Evolutionary conservation across 306 rosid genomes (phyloP).

Genomic region (Crotalaria pallida): DNA sequence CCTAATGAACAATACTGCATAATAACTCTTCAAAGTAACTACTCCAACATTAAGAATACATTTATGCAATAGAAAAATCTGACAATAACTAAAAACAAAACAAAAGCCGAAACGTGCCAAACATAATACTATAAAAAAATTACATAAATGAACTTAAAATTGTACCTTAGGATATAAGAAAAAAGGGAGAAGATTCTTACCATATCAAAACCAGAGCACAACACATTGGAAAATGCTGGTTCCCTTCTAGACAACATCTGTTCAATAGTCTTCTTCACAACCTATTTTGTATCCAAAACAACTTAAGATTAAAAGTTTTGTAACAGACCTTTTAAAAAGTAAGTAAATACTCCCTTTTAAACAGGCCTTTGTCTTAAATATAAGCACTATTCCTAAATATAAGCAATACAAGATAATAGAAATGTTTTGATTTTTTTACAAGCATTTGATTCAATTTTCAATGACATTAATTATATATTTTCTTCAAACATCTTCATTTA

Average conservation of each 20-base stretch:
- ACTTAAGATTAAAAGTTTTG: too few species aligned
- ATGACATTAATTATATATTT: too few species aligned
- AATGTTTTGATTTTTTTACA: too few species aligned
- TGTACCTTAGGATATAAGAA: background rate
- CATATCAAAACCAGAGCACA: constrained; percentile 47
- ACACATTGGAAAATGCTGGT: constrained; percentile 36
- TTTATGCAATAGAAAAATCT: too few species aligned
- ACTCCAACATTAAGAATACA: background rate
- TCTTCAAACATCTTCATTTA: too few species aligned
- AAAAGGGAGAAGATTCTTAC: constrained; percentile 23
- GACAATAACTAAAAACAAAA: background rate
- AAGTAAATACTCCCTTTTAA: too few species aligned
- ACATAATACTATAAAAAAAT: background rate
- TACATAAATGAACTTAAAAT: background rate
- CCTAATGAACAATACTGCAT: background rate
- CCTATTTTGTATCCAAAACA: too few species aligned
- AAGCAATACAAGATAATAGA: too few species aligned
- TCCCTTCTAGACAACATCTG: constrained; percentile 12
- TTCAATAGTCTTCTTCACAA: constrained; percentile 51
- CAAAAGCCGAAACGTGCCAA: background rate
- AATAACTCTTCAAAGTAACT: background rate
- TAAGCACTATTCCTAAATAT: too few species aligned
- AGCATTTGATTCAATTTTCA: too few species aligned
- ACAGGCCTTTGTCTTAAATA: too few species aligned
- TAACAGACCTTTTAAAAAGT: too few species aligned